Evolutionary conservation across 2,329 filamentous ascomycete species (phyloP).

Genomic region (Apiospora saccharicola): DNA sequence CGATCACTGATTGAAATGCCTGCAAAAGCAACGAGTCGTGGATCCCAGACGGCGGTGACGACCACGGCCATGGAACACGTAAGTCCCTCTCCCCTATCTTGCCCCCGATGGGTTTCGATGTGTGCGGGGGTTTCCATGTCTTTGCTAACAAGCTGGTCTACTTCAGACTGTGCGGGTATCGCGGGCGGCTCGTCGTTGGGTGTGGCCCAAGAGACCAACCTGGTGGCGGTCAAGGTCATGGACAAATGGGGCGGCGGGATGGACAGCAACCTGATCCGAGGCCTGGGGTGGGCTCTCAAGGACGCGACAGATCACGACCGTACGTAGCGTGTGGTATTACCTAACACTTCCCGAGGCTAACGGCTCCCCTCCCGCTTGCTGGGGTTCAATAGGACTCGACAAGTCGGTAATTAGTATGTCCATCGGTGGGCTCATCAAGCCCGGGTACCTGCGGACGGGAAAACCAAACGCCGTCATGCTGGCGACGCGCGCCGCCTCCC

Average conservation of each 20-base stretch:
- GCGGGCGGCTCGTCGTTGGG: constrained; percentile 31
- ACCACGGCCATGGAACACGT: constrained; percentile 48
- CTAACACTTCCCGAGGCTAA: constrained; percentile 7
- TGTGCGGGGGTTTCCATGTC: no score
- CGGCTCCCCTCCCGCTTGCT: constrained; percentile 27
- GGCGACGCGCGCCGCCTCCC: constrained; percentile 26
- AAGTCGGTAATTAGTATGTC: constrained; percentile 40
- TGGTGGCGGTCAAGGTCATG: constrained; percentile 53
- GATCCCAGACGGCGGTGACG: constrained; percentile 26
- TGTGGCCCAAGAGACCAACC: constrained; percentile 34
- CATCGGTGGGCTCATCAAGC: constrained; percentile 30
- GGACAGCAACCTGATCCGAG: constrained; percentile 47
- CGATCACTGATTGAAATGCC: background rate
- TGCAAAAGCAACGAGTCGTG: background rate
- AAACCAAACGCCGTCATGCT: constrained; percentile 18
- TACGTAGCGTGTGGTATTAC: constrained; percentile 23
- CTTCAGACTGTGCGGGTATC: constrained; percentile 34
- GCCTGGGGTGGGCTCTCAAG: constrained; percentile 35
- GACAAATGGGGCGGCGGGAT: constrained; percentile 46
- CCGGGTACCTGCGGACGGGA: background rate
- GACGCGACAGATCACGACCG: constrained; percentile 28
- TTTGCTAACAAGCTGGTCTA: background rate
- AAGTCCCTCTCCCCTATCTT: background rate
- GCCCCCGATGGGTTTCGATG: background rate
- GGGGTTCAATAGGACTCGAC: constrained; percentile 1